Evolutionary conservation across 495 filamentous ascomycete species (phyloP), one percentile per base, ranked within the genome.

Genomic region (Penicillium angulare): DNA sequence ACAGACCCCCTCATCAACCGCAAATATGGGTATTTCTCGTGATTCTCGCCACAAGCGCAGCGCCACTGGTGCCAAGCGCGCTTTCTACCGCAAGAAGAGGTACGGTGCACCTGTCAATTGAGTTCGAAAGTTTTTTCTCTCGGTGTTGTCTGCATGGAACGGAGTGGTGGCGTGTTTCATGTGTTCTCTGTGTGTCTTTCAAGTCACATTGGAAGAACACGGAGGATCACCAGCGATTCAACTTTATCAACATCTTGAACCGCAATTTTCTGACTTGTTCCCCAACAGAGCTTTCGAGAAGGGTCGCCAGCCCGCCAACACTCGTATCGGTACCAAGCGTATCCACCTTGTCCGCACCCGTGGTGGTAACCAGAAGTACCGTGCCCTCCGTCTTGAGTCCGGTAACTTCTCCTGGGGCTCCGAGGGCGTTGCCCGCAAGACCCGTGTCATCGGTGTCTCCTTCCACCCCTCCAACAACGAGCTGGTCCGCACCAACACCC

Each of bases 391-490:
- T 83, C 86, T 99, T 79, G 93, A 99, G 75, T 88, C 92, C 57
- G 93, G 93, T 72, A 99, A 99, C 83, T 99, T 96, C 79, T 92
- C 92, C 57, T 99, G 93, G 93, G 93, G 88, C 63, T 96, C 90
- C 61, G 93, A 99, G 84, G 90, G 90, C 64, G 77, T 92, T 75
- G 85, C 90, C 79, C 90, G 92, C 83, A 99, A 99, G 84, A 87
- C 87, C 76, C 95, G 93, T 83, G 90, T 99, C 68, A 96, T 99
- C 74, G 89, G 78, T 64, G 95, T 97, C 77, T 87, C 86, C 66
- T 99, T 86, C 86, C 93, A 99, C 77, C 95, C 93, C 45, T 97
- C 93, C 72, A 99, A 99, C 89, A 99, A 99, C 87, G 93, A 99
- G 78, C 83, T 99, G 65, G 90, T 99, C 80, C 95, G 93, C 68